Percentiles rank a stretch among this genome's conserved stretches.
These are phyloP conservation scores for Rhexocercosporidium sp. DNA, from an alignment of 2,329 filamentous ascomycete species.

Conservation along the genomic window DNA sequence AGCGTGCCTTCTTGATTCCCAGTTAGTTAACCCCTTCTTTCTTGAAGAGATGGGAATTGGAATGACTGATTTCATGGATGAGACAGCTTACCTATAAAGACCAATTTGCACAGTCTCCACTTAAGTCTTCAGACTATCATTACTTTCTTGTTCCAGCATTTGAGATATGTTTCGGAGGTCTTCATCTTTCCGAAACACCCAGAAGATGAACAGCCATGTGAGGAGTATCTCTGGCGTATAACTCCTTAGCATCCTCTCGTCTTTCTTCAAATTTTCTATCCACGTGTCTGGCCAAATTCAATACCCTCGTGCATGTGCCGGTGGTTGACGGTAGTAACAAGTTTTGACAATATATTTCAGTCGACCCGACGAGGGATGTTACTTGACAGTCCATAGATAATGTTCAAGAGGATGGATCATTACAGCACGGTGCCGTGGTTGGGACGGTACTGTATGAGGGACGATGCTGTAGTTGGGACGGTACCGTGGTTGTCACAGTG, in stretches of 20 bases:
- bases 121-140: constrained; percentile 17
- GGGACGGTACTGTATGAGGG: too few relatives aligned
- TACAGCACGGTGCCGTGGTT: too few relatives aligned
- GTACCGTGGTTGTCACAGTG: too few relatives aligned
- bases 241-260: constrained; percentile 7
- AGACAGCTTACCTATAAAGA: too few relatives aligned
- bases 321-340: constrained; percentile 24
- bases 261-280: constrained; percentile 26
- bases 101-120: background rate
- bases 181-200: constrained; percentile 25
- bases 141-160: constrained; percentile 18
- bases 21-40: too few relatives aligned
- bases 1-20: too few relatives aligned
- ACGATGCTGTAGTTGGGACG: too few relatives aligned
- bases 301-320: constrained; percentile 22
- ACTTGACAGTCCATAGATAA: constrained; percentile 27
- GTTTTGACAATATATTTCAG: constrained; percentile 23
- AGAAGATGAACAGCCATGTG: constrained; percentile 24
- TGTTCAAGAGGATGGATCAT: constrained; percentile 29
- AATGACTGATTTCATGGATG: too few relatives aligned
- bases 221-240: constrained; percentile 15
- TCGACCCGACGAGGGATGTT: constrained; percentile 28
- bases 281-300: constrained; percentile 24
- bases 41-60: too few relatives aligned
- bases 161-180: constrained; percentile 19